Evolutionary conservation across 495 filamentous ascomycete genomes (phyloP), one percentile per base, ranked within the genome.

Genomic region (Hyaloscypha hepaticicola): DNA sequence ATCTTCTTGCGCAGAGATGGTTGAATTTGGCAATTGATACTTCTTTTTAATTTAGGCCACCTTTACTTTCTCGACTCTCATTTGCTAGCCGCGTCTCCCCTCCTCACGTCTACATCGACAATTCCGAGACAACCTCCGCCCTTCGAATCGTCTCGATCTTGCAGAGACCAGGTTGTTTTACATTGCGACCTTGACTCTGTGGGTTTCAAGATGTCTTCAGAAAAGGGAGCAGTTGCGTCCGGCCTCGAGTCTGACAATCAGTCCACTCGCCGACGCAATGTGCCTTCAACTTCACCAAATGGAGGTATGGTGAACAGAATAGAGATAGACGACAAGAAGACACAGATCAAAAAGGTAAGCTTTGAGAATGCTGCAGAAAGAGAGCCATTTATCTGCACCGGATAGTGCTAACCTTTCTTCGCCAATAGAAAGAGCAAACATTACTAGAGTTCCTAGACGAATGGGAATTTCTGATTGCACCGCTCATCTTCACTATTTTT

Each of bases 381-480:
- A n/a, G 29, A 50, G 45, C 5, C 11, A 53, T 22, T 16, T 53
- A 29, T 33, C 19, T 58, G 21, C 9, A 21, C n/a, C 14, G 29
- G 26, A n/a, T 31, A 21, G 25, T 26, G 52, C 61, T 64, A 16
- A 64, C 55, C 22, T 58, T 8, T 25, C 51, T 59, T 27, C 21
- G 16, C n/a, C 31, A 59, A 65, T 61, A 60, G 53, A 58, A 29
- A 31, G 70, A 74, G 61, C 78, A 81, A 55, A 80, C 80, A n/a
- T 45, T 88, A 61, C 76, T 92, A 50, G 74, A 87, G 55, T 79
- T 85, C 56, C 83, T 96, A 55, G 87, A 89, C 73, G 80, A 87
- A 71, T 93, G 88, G 83, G 95, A 99, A 74, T 90, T 88, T 76
- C 76, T 98, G 61, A 85, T 96, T 75, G 92, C 90, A 34, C 95